Conservation (phyloP, 2,329 filamentous ascomycete species). For the Beauveria varroae region DNA sequence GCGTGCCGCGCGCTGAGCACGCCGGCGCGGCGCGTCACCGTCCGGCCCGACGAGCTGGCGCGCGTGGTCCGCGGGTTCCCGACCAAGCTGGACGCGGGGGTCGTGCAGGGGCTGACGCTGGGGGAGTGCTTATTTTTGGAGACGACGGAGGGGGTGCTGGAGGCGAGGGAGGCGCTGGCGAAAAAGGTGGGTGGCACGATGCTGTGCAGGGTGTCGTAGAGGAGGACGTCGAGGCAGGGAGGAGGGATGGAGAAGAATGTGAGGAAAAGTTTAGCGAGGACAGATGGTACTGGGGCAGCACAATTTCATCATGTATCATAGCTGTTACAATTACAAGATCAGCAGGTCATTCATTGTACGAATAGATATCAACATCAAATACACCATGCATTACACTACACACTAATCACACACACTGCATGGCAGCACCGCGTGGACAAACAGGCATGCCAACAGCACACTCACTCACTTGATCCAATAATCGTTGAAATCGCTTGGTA, state of each 20-base stretch:
- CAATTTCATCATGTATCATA: slow-evolving; percentile 7
- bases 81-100: slow-evolving; percentile 49
- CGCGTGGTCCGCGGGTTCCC: slow-evolving; percentile 62
- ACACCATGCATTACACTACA: background rate
- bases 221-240: background rate
- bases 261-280: background rate
- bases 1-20: slow-evolving; percentile 62
- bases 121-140: slow-evolving; percentile 78
- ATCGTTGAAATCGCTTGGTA: slow-evolving; percentile 3
- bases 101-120: slow-evolving; percentile 65
- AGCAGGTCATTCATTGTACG: slow-evolving; percentile 5
- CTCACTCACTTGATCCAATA: background rate
- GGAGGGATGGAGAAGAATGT: background rate
- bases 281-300: background rate
- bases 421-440: background rate
- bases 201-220: slow-evolving; percentile 59
- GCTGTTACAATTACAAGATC: slow-evolving; percentile 3
- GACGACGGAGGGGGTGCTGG: slow-evolving; percentile 71
- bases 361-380: slow-evolving; percentile 3
- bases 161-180: slow-evolving; percentile 74
- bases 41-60: slow-evolving; percentile 54
- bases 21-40: slow-evolving; percentile 64
- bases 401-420: background rate
- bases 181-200: slow-evolving; percentile 73
- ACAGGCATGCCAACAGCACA: background rate